Evolutionary conservation across 148 eudicot species (phyloP).

Genomic region (Polygonum aviculare): DNA sequence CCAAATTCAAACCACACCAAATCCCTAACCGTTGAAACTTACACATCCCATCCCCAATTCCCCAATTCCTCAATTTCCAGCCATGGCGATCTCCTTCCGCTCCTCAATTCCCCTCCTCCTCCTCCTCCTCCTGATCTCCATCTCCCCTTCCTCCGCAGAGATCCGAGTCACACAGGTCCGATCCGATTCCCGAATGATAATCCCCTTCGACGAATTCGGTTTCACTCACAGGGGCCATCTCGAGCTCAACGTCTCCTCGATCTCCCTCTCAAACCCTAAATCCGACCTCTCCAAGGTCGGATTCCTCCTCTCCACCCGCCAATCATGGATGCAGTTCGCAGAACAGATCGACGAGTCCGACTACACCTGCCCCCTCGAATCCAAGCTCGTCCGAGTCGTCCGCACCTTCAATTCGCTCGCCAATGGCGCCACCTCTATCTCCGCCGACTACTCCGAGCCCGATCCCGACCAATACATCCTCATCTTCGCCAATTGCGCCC

Average conservation of each 20-base stretch:
- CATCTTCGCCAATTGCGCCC: slow-evolving; percentile 56
- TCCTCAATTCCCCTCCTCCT: slow-evolving; percentile 11
- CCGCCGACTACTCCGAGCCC: slow-evolving; percentile 15
- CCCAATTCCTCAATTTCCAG: neutral
- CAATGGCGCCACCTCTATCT: slow-evolving; percentile 11
- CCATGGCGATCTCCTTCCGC: slow-evolving; percentile 18
- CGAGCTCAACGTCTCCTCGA: slow-evolving; percentile 46
- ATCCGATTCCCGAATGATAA: slow-evolving; percentile 47
- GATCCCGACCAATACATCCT: slow-evolving; percentile 62
- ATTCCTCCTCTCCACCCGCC: slow-evolving; percentile 61
- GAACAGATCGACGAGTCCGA: slow-evolving; percentile 47
- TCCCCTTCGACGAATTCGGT: slow-evolving; percentile 79
- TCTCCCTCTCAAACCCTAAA: slow-evolving; percentile 27
- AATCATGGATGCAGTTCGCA: slow-evolving; percentile 50
- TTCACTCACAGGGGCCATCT: slow-evolving; percentile 67
- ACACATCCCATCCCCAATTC: neutral
- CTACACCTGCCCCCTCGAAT: slow-evolving; percentile 44
- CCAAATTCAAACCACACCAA: neutral
- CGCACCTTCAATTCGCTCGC: slow-evolving; percentile 34
- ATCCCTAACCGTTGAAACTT: slow-evolving; percentile 3
- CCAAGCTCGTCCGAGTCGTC: slow-evolving; percentile 26
- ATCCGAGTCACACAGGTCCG: slow-evolving; percentile 46
- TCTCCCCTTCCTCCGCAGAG: slow-evolving; percentile 34
- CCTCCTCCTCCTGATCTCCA: neutral
- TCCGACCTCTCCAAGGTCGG: slow-evolving; percentile 44